Conservation (phyloP, 768 basidiomycete species). For the Russula sp. region DNA sequence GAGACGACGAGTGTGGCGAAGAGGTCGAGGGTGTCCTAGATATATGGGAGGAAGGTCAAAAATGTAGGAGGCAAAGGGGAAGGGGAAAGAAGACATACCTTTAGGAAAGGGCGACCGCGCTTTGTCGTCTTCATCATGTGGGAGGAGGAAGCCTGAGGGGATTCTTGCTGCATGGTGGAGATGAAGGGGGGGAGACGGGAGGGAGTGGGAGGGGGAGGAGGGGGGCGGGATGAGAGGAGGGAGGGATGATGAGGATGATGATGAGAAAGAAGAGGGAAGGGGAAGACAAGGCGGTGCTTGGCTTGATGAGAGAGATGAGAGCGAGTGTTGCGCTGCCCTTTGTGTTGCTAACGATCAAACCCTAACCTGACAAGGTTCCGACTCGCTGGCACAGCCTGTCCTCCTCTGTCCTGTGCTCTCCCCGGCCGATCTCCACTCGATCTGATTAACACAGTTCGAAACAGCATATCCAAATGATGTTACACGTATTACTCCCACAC, state of each 20-base stretch:
- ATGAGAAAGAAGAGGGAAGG: constrained; percentile 28
- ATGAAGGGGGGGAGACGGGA: constrained; percentile 22
- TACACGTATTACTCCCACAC: too few species aligned
- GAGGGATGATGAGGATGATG: constrained; percentile 27
- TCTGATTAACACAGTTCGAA: too few species aligned
- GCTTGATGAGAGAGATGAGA: constrained; percentile 6
- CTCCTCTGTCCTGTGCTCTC: too few species aligned
- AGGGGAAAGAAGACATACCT: constrained; percentile 42
- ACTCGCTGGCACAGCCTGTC: neutral
- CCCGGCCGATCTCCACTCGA: too few species aligned
- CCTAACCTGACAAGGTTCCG: neutral
- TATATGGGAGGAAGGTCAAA: neutral
- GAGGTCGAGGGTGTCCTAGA: constrained; percentile 93
- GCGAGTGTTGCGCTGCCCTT: neutral
- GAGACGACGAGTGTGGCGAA: constrained; percentile 96
- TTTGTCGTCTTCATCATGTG: constrained; percentile 99
- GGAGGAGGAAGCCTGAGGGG: constrained; percentile 57
- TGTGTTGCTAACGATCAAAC: neutral
- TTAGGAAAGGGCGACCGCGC: constrained; percentile 88
- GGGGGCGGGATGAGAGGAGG: constrained; percentile 22
- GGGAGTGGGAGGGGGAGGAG: constrained; percentile 27
- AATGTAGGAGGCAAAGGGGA: neutral
- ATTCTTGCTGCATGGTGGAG: constrained; percentile 33
- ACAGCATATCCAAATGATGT: too few species aligned
- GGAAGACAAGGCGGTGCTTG: neutral